These are phyloP conservation scores for Cryptococcus neoformans DNA, from an alignment of 1,284 basidiomycete genomes.

Conservation along the genomic window DNA sequence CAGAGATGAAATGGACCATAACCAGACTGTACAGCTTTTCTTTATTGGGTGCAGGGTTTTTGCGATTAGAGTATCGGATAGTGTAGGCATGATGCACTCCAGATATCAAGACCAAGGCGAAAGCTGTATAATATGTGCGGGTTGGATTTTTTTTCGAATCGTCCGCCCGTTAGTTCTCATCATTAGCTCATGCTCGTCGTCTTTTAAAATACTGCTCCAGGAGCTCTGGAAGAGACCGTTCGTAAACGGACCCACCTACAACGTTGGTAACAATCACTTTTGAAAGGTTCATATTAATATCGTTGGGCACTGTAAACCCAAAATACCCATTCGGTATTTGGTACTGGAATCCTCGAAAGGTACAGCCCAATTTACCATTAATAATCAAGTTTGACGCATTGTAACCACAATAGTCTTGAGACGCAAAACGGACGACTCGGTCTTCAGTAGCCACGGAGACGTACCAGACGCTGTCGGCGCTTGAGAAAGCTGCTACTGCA, in stretches of 20 bases:
- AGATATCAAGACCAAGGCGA: conserved; percentile 25
- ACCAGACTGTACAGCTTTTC: conserved; percentile 33
- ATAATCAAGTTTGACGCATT: conserved; percentile 34
- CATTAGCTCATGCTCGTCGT: background rate
- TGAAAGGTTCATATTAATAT: conserved; percentile 25
- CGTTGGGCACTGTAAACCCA: conserved; percentile 31
- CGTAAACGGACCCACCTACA: conserved; percentile 11
- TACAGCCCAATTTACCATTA: conserved; percentile 30
- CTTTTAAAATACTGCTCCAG: background rate
- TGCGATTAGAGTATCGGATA: conserved; percentile 33
- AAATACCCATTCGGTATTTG: conserved; percentile 33
- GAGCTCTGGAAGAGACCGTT: too few relatives aligned
- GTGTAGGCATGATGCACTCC: conserved; percentile 32
- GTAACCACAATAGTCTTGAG: conserved; percentile 37
- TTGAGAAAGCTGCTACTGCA: conserved; percentile 30
- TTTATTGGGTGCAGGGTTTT: conserved; percentile 23
- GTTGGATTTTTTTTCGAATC: background rate
- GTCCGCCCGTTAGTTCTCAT: background rate
- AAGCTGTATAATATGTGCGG: conserved; percentile 14
- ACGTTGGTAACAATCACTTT: conserved; percentile 25
- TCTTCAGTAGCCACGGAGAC: conserved; percentile 24
- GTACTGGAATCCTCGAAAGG: conserved; percentile 31
- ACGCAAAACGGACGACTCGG: conserved; percentile 24
- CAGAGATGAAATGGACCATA: conserved; percentile 31
- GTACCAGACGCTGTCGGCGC: conserved; percentile 35